phyloP scores from a whole-genome alignment of 225 moss, liverwort and hornwort species.

The Takakia lepidozioides region DNA sequence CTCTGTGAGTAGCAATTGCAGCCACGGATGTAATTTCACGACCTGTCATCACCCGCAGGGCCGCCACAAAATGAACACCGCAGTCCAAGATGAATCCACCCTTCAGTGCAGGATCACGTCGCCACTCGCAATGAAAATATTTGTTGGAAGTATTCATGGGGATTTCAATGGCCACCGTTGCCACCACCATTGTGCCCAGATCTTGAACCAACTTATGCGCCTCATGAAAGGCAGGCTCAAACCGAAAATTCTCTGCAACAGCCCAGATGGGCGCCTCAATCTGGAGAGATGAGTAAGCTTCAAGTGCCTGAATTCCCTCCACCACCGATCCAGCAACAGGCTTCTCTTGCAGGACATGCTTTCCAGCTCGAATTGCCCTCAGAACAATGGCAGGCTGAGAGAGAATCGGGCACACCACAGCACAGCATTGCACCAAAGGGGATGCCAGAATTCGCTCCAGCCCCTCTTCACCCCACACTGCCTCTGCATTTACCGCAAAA shows the following conservation, averaged over 20 bases:
- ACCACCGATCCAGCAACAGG: conserved; percentile 65
- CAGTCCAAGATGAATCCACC: conserved; percentile 89
- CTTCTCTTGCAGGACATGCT: conserved; percentile 93
- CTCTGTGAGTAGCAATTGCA: conserved; percentile 65
- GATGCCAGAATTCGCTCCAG: conserved; percentile 61
- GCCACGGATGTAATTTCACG: conserved; percentile 54
- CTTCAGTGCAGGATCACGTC: conserved; percentile 64
- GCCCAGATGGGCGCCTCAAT: conserved; percentile 59
- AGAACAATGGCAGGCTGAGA: conserved; percentile 63
- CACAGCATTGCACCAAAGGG: conserved; percentile 66
- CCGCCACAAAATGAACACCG: conserved; percentile 90
- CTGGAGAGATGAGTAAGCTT: conserved; percentile 15
- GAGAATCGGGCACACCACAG: conserved; percentile 74
- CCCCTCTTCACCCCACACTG: conserved; percentile 79
- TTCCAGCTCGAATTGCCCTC: conserved; percentile 66
- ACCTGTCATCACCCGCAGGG: conserved; percentile 69
- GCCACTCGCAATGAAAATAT: conserved; percentile 84
- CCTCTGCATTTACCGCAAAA: conserved; percentile 64
- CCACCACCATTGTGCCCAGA: conserved; percentile 65
- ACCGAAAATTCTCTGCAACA: conserved; percentile 86
- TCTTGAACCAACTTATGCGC: conserved; percentile 58
- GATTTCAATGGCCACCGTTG: conserved; percentile 74
- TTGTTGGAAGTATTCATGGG: conserved; percentile 74
- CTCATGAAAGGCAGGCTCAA: conserved; percentile 77
- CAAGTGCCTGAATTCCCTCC: conserved; percentile 19